These are phyloP conservation scores for Debaryomyces robertsiae DNA, from an alignment of 1,139 yeast genomes.

Conservation along the genomic window DNA sequence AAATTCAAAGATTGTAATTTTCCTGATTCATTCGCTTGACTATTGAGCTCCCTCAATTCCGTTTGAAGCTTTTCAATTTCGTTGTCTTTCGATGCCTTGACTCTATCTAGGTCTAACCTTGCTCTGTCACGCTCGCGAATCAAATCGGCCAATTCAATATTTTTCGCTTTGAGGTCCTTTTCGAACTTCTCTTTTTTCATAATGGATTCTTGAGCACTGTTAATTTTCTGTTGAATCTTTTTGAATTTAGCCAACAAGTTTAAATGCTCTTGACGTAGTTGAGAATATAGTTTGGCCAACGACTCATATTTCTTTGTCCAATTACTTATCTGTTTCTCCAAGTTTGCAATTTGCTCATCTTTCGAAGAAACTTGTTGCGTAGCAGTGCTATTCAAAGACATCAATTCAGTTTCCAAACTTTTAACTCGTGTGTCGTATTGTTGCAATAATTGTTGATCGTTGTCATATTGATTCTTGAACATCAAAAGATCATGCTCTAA, in stretches of 20 bases:
- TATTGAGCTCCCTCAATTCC: conserved; percentile 63
- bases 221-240: conserved; percentile 83
- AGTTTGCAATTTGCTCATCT: conserved; percentile 67
- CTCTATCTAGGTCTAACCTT: conserved; percentile 75
- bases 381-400: conserved; percentile 63
- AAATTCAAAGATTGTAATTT: conserved; percentile 69
- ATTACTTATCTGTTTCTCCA: conserved; percentile 74
- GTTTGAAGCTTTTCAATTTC: conserved; percentile 70
- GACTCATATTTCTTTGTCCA: conserved; percentile 92
- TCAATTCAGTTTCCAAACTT: conserved; percentile 74
- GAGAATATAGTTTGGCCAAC: conserved; percentile 86
- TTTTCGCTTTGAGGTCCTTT: conserved; percentile 81
- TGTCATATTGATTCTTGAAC: conserved; percentile 81
- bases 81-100: conserved; percentile 64
- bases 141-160: conserved; percentile 84
- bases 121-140: conserved; percentile 91
- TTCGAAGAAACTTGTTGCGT: conserved; percentile 76
- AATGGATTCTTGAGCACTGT: conserved; percentile 90
- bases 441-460: conserved; percentile 79
- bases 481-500: conserved; percentile 79
- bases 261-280: conserved; percentile 88
- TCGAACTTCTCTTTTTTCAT: conserved; percentile 83
- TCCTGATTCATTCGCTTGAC: conserved; percentile 63
- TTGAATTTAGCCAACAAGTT: conserved; percentile 78
- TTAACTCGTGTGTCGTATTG: conserved; percentile 89